Evolutionary conservation across 1,284 basidiomycete species (phyloP), one percentile per base, ranked within the genome.

Genomic region (Ganoderma sinense): DNA sequence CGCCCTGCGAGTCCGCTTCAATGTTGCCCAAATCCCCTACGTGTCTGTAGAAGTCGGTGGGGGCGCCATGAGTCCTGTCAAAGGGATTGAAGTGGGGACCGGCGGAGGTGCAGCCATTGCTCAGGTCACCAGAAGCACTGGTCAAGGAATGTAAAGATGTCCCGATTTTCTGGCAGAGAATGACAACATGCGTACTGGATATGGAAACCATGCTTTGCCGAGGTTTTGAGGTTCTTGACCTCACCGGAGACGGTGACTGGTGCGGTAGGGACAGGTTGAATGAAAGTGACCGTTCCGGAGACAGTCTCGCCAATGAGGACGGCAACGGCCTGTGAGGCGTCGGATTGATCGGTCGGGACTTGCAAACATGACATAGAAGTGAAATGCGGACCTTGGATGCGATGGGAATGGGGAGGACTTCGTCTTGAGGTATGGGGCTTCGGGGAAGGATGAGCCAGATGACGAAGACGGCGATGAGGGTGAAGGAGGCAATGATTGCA

Each of bases 11-110:
- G 78, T 95, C 87, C 67, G 88, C 87, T 75, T 86, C 76, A 76
- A 95, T 88, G 79, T 95, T 92, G 48, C 93, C 94, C 69, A 95
- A 81, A 78, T 96, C 94, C 20, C 94, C 94, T 33, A 92, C 87
- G 80, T 95, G 94, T 72, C 93, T 85, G 69, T 84, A 83, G 0
- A 75, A 58, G 77, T 89, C 88, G 14, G 80, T 78, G 29, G 88
- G 92, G 5, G 85, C 89, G 67, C 93, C 93, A 75, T 95, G 94
- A 43, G 82, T 87, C 76, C 86, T 85, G 41, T 81, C 83, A 77
- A 85, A 86, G 0, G 93, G 93, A 82, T 95, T 95, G 84, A 90
- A 95, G 81, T 95, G 94, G 59, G 89, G 75, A 13, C 93, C 92
- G 45, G 94, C 87, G 29, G 91, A 91, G 18, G 84, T 77, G 81